Base-by-base conservation (phyloP, 768 basidiomycete genomes). In the Amanita phalloides region DNA sequence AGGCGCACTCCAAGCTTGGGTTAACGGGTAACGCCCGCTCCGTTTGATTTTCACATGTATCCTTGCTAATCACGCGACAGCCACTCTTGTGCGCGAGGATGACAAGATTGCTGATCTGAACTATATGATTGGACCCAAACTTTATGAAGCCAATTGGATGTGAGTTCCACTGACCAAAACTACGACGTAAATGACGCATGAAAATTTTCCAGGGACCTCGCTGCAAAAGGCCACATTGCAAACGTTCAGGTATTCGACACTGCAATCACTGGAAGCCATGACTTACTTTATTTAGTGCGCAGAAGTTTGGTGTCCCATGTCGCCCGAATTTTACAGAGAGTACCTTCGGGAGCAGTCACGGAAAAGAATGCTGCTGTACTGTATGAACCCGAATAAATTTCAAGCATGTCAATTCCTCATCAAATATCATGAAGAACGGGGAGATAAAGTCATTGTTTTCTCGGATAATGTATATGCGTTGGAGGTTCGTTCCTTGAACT, bases 101-200 rank as follows among this genome's bases (percentile, higher is more conserved):
- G 96, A 99, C 66, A 97, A 97, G 71, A 98, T 99, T 61, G 86
- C 87, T 13, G 96, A 99, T 68, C 73, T 99, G 52, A 98, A 98
- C 64, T 99, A 98, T 62, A 90, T 98, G 84, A 98, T 99, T 65
- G 96, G 96, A 6, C 96, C 96, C 8, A 99, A 99, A 68, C 77
- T 99, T 28, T 99, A 99, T 63, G 96, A 99, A 69, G 96, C 96
- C 4, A 99, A 99, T 64, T 99, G 96, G 96, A 98, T 99, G 95
- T 77, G 58, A 42, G 71, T 61, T 9, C 2, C 14, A 13, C 23
- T 17, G 30, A 17, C 30, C 13, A 11, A 17, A 25, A 13, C 13
- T 14, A 37, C 7, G 48, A 36, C 55, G 46, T 49, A 51, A 20
- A 14, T 37, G 23, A 42, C 45, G 42, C 38, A 45, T 46, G 46